A percentile compares a stretch with the other conserved stretches of the same genome.
Conservation (phyloP, 176 grass and related monocot species). For the Carex kokanica region DNA sequence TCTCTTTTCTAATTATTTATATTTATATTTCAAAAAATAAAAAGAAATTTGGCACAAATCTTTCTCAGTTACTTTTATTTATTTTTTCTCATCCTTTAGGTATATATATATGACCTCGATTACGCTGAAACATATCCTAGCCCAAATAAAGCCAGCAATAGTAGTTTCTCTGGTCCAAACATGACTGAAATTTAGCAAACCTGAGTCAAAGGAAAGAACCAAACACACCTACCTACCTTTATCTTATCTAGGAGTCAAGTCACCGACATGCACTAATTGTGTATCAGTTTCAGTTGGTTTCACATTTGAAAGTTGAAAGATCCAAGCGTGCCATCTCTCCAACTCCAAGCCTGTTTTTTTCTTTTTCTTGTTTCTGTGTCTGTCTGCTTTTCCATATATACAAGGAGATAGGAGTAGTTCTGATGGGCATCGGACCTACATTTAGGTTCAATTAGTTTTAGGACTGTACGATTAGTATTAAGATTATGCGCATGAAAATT, state of each 20-base stretch:
- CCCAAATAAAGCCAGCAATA: background rate
- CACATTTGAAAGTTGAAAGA: constrained; percentile 1
- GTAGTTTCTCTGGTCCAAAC: background rate
- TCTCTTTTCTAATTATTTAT: too few relatives aligned
- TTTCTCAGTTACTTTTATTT: too few relatives aligned
- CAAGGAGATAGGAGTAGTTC: too few relatives aligned
- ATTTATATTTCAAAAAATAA: too few relatives aligned
- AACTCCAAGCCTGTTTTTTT: background rate
- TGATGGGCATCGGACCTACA: too few relatives aligned
- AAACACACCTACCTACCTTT: background rate
- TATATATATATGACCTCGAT: background rate
- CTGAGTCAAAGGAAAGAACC: background rate
- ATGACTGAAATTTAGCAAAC: background rate
- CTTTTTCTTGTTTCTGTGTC: background rate
- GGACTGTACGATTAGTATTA: too few relatives aligned
- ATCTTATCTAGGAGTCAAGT: background rate
- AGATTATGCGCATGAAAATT: too few relatives aligned
- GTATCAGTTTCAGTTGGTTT: background rate
- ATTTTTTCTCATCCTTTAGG: too few relatives aligned
- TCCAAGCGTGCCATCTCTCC: background rate
- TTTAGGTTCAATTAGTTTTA: too few relatives aligned
- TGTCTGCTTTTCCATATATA: background rate
- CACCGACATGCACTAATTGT: background rate
- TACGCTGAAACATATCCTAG: background rate
- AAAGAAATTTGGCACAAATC: too few relatives aligned